Evolutionary conservation across 148 eudicot species (phyloP).

Genomic region (Chenopodium quinoa): DNA sequence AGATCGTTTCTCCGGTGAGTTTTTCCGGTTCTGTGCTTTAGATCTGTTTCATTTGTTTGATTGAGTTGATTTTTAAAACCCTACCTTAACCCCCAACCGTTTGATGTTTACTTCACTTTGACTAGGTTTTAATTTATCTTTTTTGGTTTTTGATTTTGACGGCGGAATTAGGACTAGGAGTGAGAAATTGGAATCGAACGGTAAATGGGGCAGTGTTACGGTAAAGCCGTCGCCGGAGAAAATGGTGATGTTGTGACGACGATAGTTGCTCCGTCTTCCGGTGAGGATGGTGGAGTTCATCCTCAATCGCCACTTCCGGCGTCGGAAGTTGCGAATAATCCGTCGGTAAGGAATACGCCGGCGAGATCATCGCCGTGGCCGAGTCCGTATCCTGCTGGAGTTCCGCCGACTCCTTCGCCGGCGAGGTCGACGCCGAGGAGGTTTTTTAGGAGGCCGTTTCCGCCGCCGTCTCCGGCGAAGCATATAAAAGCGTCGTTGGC

Average conservation of each 20-base stretch:
- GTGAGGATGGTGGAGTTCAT: constrained; percentile 10
- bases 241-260: constrained; percentile 16
- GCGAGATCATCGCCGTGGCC: constrained; percentile 59
- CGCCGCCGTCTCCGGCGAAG: constrained; percentile 77
- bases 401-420: constrained; percentile 70
- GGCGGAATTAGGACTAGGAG: constrained; percentile 22
- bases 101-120: constrained; percentile 29
- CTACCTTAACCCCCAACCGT: constrained; percentile 3
- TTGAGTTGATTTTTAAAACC: not conserved
- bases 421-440: constrained; percentile 70
- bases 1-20: constrained; percentile 15
- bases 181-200: not conserved
- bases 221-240: constrained; percentile 45
- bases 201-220: constrained; percentile 76
- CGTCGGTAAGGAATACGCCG: constrained; percentile 44
- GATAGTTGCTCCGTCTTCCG: constrained; percentile 13
- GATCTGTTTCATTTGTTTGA: constrained; percentile 12
- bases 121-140: not conserved
- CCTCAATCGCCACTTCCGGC: constrained; percentile 52
- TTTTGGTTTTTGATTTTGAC: not conserved
- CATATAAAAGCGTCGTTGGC: constrained; percentile 64
- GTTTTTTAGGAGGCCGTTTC: constrained; percentile 53
- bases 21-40: not conserved
- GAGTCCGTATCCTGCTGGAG: constrained; percentile 64
- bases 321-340: constrained; percentile 28